Percentiles rank a stretch among this genome's conserved stretches.
phyloP scores from a whole-genome alignment of 176 grass and related monocot species.

The Phyllostachys edulis region DNA sequence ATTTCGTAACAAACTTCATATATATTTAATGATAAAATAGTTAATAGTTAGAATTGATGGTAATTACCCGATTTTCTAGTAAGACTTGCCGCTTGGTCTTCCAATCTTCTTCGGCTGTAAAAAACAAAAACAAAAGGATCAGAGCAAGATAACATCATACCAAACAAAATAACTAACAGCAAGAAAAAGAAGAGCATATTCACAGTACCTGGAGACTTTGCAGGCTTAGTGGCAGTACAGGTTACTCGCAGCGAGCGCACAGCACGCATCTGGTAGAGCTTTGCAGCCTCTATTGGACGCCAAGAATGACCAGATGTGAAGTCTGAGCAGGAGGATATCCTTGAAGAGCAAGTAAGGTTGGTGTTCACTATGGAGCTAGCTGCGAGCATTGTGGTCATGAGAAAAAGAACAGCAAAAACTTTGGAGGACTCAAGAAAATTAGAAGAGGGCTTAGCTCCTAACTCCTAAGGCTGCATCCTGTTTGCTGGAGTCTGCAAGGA shows the following conservation, averaged over 20 bases:
- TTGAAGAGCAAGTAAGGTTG: constrained; percentile 61
- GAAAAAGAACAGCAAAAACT: constrained; percentile 16
- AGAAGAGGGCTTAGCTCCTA: constrained; percentile 1
- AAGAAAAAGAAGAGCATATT: not conserved
- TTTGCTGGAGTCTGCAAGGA: not conserved
- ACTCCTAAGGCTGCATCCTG: constrained; percentile 4
- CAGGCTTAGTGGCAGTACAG: constrained; percentile 83
- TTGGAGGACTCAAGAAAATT: constrained; percentile 1
- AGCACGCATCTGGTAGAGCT: constrained; percentile 18
- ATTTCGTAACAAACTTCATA: not conserved
- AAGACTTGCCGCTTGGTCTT: constrained; percentile 82
- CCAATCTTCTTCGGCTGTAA: constrained; percentile 91
- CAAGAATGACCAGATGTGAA: constrained; percentile 51
- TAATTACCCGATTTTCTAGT: constrained; percentile 74
- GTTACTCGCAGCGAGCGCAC: constrained; percentile 47
- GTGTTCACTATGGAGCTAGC: constrained; percentile 59
- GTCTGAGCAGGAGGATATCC: constrained; percentile 57
- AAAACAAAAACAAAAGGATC: not conserved
- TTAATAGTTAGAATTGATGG: not conserved
- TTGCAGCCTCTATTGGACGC: constrained; percentile 35
- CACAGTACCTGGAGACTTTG: constrained; percentile 72
- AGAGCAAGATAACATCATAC: constrained; percentile 11
- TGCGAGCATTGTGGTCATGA: constrained; percentile 62
- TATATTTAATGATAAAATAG: not conserved
- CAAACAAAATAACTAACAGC: constrained; percentile 7